Evolutionary conservation across 495 filamentous ascomycete genomes (phyloP), one percentile per base, ranked within the genome.

Genomic region (Penicillium alfredii): DNA sequence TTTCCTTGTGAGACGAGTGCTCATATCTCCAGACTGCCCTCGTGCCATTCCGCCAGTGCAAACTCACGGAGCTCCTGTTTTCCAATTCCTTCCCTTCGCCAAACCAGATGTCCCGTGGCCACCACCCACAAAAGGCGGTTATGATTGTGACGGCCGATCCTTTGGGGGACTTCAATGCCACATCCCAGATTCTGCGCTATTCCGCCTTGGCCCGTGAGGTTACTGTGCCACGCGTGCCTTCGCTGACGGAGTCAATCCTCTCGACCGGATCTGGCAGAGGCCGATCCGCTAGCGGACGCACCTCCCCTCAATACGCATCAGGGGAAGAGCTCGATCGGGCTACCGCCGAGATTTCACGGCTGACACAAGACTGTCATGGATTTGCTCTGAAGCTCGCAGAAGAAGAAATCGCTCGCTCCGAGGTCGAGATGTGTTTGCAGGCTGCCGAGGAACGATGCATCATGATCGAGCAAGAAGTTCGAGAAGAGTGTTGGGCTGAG

Each of bases 101-200:
- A 1, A 71, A 73, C n/a, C 61, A 59, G 39, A 66, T 72, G n/a
- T 55, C 59, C 9, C 73, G 74, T 13, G 66, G 69, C 16, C 67
- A 70, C n/a, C 65, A 73, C 33, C 81, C 86, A 0, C 90, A 94
- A 56, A 92, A 87, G 55, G 86, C 83, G 0, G 76, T 90, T 50
- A 97, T 98, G 92, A 83, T 97, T 27, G 93, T 97, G 12, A 94
- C 92, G 1, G 92, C 93, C 0, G 92, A 98, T 53, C 90, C 92
- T 0, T 50, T 84, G 10, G 92, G 93, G 8, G 92, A 98, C 56
- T 95, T 87, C 68, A 96, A 97, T 49, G 87, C 92, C 12, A 97
- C 93, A 0, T 88, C 85, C 14, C 92, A 98, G 58, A 97, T 98
- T 21, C 69, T 98, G 4, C 83, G 92, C 9, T 98, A 98, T 56